Conservation (phyloP, 352 stramenopile genomes). For the Globisporangium cylindrosporum region DNA sequence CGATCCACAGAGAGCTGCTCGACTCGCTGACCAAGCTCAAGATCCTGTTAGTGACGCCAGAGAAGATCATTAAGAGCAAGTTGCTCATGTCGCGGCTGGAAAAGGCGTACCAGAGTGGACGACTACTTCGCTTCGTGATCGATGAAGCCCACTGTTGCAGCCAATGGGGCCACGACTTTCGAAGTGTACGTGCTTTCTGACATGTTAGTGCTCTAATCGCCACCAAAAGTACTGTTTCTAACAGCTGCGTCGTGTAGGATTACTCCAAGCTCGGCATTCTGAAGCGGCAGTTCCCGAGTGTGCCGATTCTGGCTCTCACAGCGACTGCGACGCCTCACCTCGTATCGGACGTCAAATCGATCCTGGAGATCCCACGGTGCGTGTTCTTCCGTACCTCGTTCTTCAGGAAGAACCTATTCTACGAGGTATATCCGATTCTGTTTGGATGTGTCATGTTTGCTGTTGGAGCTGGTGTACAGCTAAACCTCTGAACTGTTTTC, state of each 20-base stretch:
- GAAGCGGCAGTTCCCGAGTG: slow-evolving; percentile 84
- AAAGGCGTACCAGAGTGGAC: slow-evolving; percentile 72
- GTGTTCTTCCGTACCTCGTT: slow-evolving; percentile 90
- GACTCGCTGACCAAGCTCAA: slow-evolving; percentile 55
- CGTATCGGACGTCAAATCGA: slow-evolving; percentile 68
- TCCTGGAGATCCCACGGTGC: slow-evolving; percentile 69
- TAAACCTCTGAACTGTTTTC: background rate
- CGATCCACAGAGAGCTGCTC: slow-evolving; percentile 83
- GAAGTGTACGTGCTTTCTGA: slow-evolving; percentile 32
- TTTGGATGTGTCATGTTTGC: background rate
- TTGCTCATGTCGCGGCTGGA: slow-evolving; percentile 90
- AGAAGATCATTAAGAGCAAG: slow-evolving; percentile 90
- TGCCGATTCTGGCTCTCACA: slow-evolving; percentile 91
- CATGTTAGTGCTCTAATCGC: background rate
- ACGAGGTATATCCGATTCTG: slow-evolving; percentile 61
- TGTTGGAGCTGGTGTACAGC: background rate
- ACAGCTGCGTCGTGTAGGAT: slow-evolving; percentile 38
- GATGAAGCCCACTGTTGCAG: slow-evolving; percentile 89
- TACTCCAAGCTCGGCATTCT: slow-evolving; percentile 93
- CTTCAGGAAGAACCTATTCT: slow-evolving; percentile 89
- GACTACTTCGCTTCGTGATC: slow-evolving; percentile 92
- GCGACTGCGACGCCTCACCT: slow-evolving; percentile 80
- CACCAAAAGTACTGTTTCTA: background rate
- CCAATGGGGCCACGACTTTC: slow-evolving; percentile 85
- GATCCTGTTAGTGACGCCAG: slow-evolving; percentile 91